Evolutionary conservation across 805 yeast genomes (phyloP).

Genomic region (Candida alai): DNA sequence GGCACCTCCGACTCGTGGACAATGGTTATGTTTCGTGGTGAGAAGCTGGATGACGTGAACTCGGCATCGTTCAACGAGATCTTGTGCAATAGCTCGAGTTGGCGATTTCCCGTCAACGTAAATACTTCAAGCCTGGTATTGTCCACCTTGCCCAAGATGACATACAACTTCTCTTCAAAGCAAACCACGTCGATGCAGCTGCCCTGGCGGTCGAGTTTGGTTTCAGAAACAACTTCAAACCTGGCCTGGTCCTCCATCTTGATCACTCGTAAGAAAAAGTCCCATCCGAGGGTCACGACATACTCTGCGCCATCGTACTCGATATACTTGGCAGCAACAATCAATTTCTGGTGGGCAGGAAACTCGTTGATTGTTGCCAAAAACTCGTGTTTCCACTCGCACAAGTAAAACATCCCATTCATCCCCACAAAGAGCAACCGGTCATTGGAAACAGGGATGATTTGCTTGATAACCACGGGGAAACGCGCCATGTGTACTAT

Average conservation of each 20-base stretch:
- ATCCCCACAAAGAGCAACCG: conserved; percentile 44
- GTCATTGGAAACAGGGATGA: conserved; percentile 23
- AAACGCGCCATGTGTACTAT: conserved; percentile 17
- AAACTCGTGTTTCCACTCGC: conserved; percentile 5
- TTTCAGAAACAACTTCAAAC: conserved; percentile 13
- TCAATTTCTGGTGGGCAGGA: conserved; percentile 32
- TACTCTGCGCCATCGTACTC: conserved; percentile 22
- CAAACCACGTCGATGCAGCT: conserved; percentile 44
- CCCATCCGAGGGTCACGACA: conserved; percentile 60
- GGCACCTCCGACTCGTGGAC: conserved; percentile 14
- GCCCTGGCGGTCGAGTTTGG: conserved; percentile 47
- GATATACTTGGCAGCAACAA: conserved; percentile 34
- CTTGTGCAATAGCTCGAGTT: conserved; percentile 26
- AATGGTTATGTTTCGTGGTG: conserved; percentile 45
- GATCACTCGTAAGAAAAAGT: conserved; percentile 40
- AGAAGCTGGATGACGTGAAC: conserved; percentile 60
- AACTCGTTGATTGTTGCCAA: conserved; percentile 12
- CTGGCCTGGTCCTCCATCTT: conserved; percentile 16
- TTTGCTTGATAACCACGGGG: conserved; percentile 31
- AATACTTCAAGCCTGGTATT: conserved; percentile 54
- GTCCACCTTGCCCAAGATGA: conserved; percentile 58
- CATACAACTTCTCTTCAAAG: conserved; percentile 26
- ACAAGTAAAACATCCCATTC: conserved; percentile 42
- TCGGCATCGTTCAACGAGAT: conserved; percentile 72
- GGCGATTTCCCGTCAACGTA: conserved; percentile 12